Evolutionary conservation across 495 filamentous ascomycete genomes (phyloP).

Genomic region (Aspergillus campestris): DNA sequence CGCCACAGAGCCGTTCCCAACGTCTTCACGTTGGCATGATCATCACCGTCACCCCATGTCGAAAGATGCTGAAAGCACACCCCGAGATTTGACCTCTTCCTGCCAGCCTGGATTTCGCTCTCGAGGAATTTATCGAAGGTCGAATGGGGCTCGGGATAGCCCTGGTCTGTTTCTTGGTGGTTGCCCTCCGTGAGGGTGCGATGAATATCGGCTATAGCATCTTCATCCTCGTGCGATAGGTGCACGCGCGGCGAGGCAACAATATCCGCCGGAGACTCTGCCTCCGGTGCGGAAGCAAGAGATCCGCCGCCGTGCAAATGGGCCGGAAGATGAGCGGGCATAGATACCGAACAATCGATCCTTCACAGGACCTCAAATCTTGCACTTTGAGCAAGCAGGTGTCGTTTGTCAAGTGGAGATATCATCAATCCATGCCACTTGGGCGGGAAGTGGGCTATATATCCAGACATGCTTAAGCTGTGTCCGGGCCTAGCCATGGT

Average conservation of each 20-base stretch:
- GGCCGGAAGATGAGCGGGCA: conserved; percentile 26
- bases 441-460: too few species aligned
- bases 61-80: conserved; percentile 32
- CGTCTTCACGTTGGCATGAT: conserved; percentile 26
- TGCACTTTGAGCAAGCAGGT: too few species aligned
- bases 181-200: conserved; percentile 21
- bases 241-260: conserved; percentile 22
- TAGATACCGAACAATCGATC: neutral
- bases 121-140: conserved; percentile 32
- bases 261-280: conserved; percentile 5
- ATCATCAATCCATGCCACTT: too few species aligned
- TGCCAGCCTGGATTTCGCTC: conserved; percentile 23
- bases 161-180: conserved; percentile 1
- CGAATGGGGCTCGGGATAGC: conserved; percentile 28
- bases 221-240: conserved; percentile 24
- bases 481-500: too few species aligned
- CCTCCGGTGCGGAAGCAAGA: conserved; percentile 16
- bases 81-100: conserved; percentile 26
- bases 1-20: conserved; percentile 29
- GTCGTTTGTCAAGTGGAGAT: too few species aligned
- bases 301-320: conserved; percentile 15
- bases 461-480: too few species aligned
- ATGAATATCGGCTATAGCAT: conserved; percentile 29
- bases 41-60: conserved; percentile 26
- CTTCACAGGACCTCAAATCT: too few species aligned